Percentiles rank a stretch among this genome's conserved stretches.
phyloP scores from a whole-genome alignment of 495 filamentous ascomycete genomes.

The Aspergillus saccharolyticus region DNA sequence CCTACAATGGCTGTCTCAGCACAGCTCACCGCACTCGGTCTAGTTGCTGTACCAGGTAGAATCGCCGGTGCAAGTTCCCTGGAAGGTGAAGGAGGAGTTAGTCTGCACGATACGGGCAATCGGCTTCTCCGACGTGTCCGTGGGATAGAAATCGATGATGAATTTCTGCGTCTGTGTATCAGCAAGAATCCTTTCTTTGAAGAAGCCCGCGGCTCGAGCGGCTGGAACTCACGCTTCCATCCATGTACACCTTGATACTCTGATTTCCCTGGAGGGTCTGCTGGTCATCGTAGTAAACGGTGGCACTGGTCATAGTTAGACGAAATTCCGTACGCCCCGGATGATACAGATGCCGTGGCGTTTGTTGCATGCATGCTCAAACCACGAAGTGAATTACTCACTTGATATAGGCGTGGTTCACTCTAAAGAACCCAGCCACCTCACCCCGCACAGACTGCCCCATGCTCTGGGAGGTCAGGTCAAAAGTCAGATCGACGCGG shows the following conservation, averaged over 20 bases:
- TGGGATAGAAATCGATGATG: conserved; percentile 6
- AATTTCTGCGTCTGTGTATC: background rate
- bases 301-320: background rate
- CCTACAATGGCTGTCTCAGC: too few relatives aligned
- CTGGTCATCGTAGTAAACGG: conserved; percentile 3
- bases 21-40: too few relatives aligned
- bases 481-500: conserved; percentile 1
- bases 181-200: background rate
- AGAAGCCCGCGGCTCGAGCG: too few relatives aligned
- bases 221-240: background rate
- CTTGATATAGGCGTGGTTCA: background rate
- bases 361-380: too few relatives aligned
- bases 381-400: background rate
- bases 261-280: background rate
- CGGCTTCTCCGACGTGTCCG: conserved; percentile 1
- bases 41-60: background rate
- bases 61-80: background rate
- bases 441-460: background rate
- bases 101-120: conserved; percentile 5
- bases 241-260: conserved; percentile 1
- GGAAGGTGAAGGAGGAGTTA: background rate
- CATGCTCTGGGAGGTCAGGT: conserved; percentile 3
- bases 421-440: background rate
- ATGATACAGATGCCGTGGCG: too few relatives aligned
- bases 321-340: too few relatives aligned